Base-by-base conservation (phyloP, 345 rosid species). In the Citrus maxima region DNA sequence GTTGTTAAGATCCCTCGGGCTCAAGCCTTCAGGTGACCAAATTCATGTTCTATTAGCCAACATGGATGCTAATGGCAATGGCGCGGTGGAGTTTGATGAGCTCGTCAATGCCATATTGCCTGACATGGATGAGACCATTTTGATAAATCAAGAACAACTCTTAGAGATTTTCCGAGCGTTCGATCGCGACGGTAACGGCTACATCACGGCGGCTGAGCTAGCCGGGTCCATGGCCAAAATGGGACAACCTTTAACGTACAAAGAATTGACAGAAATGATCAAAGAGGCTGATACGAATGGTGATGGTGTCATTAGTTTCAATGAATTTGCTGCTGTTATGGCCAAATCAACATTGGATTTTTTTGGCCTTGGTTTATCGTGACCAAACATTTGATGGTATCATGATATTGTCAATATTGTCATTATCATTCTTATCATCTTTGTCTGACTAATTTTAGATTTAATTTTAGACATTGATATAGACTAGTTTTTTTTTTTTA, bases 181-280 rank as follows among this genome's bases (percentile, higher is more conserved):
- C 12, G 97, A 92, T 63, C 86, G 93, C 0, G 95, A 95, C 0
- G 95, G 98, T 3, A 92, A 92, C 1, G 99, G 97, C 12, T 89
- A 83, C 86, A 95, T 95, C 61, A 91, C 89, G 18, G 88, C 97
- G 0, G 94, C 93, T 0, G 98, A 95, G 86, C 81, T 95, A 0
- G 98, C 98, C 0, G 94, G 97, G 2, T 82, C 93, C 1, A 92
- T 92, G 98, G 94, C 98, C 38, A 92, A 95, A 74, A 89, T 95
- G 95, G 95, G 98, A 3, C 95, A 93, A 46, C 96, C 95, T 0
- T 84, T 93, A 64, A 91, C 97, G 22, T 93, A 89, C 54, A 83
- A 66, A 74, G 97, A 95, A 80, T 78, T 95, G 4, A 84, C 85
- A 19, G 97, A 93, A 82, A 92, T 93, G 94, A 89, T 95, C 61